Evolutionary conservation across 2,329 filamentous ascomycete species (phyloP), one percentile per base, ranked within the genome.

Genomic region (Helotiales sp.): DNA sequence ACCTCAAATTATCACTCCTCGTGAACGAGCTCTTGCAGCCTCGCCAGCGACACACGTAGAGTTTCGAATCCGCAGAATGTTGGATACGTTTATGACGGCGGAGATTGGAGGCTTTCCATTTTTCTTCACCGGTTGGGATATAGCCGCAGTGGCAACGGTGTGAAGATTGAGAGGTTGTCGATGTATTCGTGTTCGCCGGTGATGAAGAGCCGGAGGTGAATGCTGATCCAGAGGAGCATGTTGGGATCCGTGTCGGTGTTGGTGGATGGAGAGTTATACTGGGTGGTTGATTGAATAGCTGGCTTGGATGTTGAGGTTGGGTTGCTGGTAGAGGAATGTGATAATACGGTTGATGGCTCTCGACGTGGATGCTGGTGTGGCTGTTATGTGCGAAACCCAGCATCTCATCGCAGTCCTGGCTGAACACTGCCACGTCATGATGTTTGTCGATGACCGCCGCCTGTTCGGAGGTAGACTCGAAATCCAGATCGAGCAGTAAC

Each of bases 81-180:
- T 72, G 73, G 2, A 69, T 74, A 15, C 67, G 66, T 26, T 71
- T 71, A 43, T 75, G 74, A 3, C 74, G 64, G 6, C 67, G 68
- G 2, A 76, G 60, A 24, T 76, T 76, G 1, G 72, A 75, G 7
- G 59, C 57, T 65, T 72, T 75, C 73, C 73, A 76, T 61, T 70
- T 70, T 8, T 75, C 66, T 50, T 73, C 64, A 20, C 75, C 75
- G 2, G 50, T 58, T 6, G 73, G 71, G 3, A 65, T 40, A 55
- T 75, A 72, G 17, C 37, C 52, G 47, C 73, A 75, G 20, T 59
- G 62, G 30, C 67, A 66, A 7, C 50, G 54, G 28, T 49, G n/a
- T n/a, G 26, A n/a, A 15, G 49, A 45, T 22, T 63, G 45, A 22
- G 50, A 37, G 24, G 57, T 24, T 26, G 60, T 17, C 2, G n/a